Percentiles rank a stretch among this genome's conserved stretches.
These are phyloP conservation scores for Fusarium sp. DNA, from an alignment of 2,329 filamentous ascomycete genomes.

Conservation along the genomic window DNA sequence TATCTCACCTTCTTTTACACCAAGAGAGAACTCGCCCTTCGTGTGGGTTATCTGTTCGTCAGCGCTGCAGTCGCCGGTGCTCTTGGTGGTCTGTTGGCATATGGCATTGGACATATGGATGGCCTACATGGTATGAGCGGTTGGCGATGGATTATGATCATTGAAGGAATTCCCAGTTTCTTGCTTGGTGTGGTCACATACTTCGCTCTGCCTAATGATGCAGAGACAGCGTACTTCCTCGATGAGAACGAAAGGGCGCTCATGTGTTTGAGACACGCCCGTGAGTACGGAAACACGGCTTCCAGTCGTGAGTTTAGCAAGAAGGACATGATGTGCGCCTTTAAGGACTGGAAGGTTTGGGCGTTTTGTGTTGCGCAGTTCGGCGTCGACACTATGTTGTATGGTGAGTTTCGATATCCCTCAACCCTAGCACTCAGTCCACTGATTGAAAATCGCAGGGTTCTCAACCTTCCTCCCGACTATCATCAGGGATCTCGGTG, in stretches of 20 bases:
- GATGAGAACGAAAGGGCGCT: conserved; percentile 71
- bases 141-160: conserved; percentile 77
- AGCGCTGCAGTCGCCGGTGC: conserved; percentile 77
- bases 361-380: conserved; percentile 76
- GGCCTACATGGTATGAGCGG: conserved; percentile 70
- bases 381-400: conserved; percentile 79
- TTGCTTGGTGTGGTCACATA: conserved; percentile 49
- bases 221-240: conserved; percentile 68
- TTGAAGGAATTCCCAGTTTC: conserved; percentile 58
- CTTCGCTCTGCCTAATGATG: conserved; percentile 50
- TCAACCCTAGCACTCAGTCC: background rate
- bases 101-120: conserved; percentile 78
- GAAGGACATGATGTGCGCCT: conserved; percentile 71
- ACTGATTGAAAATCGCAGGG: conserved; percentile 53
- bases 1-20: conserved; percentile 83
- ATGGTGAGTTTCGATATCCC: conserved; percentile 53
- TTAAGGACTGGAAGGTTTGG: conserved; percentile 81
- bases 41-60: conserved; percentile 79
- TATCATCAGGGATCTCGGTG: conserved; percentile 76
- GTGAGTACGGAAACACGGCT: conserved; percentile 59
- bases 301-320: conserved; percentile 60
- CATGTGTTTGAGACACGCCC: conserved; percentile 55
- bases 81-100: conserved; percentile 77
- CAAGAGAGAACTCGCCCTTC: conserved; percentile 75
- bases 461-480: conserved; percentile 83